These are phyloP conservation scores for Colletotrichum filicis DNA, from an alignment of 2,329 filamentous ascomycete species.

Conservation along the genomic window DNA sequence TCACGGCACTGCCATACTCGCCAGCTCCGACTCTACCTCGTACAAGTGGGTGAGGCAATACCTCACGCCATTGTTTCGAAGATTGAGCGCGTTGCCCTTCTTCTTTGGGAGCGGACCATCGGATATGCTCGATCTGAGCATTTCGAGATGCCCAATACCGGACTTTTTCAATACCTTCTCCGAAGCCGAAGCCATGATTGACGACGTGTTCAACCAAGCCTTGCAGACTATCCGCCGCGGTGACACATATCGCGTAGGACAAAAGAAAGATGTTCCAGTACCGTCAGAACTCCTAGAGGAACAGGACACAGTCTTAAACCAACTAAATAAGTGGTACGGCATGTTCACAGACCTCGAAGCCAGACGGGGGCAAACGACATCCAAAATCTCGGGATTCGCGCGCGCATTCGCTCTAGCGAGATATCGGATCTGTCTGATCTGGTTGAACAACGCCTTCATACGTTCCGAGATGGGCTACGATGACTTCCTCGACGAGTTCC, in stretches of 20 bases:
- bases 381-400: not conserved
- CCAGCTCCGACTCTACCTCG: not conserved
- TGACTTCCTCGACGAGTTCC: slow-evolving; percentile 46
- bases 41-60: slow-evolving; percentile 5
- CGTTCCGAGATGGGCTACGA: slow-evolving; percentile 48
- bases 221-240: slow-evolving; percentile 43
- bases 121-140: slow-evolving; percentile 29
- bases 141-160: not conserved
- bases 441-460: slow-evolving; percentile 1
- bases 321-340: not conserved
- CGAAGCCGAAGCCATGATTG: slow-evolving; percentile 45
- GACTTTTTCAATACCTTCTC: slow-evolving; percentile 28
- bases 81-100: slow-evolving; percentile 1
- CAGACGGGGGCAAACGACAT: not conserved
- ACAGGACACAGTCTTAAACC: not conserved
- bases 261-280: slow-evolving; percentile 2
- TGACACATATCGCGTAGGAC: slow-evolving; percentile 41
- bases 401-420: slow-evolving; percentile 3
- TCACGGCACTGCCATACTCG: slow-evolving; percentile 22
- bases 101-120: not conserved
- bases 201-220: slow-evolving; percentile 41
- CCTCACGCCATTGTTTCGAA: slow-evolving; percentile 15
- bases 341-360: slow-evolving; percentile 39
- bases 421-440: slow-evolving; percentile 4
- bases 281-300: slow-evolving; percentile 31